Conservation (phyloP, 306 rosid species). For the Heteromeles arbutifolia region DNA sequence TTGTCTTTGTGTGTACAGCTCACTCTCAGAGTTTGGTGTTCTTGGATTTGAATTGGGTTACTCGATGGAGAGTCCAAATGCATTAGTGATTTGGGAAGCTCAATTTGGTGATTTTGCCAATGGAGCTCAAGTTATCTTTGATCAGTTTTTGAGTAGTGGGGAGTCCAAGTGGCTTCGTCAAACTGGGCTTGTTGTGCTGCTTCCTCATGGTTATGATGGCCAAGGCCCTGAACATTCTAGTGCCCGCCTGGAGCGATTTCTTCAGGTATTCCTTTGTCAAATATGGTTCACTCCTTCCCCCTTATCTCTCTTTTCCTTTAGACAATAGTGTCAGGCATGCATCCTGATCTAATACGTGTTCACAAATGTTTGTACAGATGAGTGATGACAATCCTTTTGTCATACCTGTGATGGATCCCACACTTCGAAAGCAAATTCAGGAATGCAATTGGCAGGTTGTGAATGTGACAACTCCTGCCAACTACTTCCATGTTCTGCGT, state of each 20-base stretch:
- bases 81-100: slow-evolving; percentile 96
- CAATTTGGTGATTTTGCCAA: slow-evolving; percentile 97
- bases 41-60: slow-evolving; percentile 98
- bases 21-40: slow-evolving; percentile 94
- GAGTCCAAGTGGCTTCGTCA: slow-evolving; percentile 98
- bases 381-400: slow-evolving; percentile 87
- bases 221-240: slow-evolving; percentile 99
- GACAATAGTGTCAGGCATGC: neutral
- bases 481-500: slow-evolving; percentile 91
- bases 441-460: slow-evolving; percentile 98
- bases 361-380: slow-evolving; percentile 60
- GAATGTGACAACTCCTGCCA: slow-evolving; percentile 96
- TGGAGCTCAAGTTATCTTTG: slow-evolving; percentile 95
- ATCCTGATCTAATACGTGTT: slow-evolving; percentile 10
- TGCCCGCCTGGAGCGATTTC: slow-evolving; percentile 86
- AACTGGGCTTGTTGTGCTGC: slow-evolving; percentile 84
- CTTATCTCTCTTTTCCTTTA: neutral
- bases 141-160: slow-evolving; percentile 88
- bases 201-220: slow-evolving; percentile 97
- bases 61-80: slow-evolving; percentile 95
- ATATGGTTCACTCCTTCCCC: neutral
- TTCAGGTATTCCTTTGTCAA: slow-evolving; percentile 48
- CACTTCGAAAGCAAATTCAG: slow-evolving; percentile 91
- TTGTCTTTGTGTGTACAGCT: slow-evolving; percentile 41
- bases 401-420: slow-evolving; percentile 97